A percentile compares a stretch with the other conserved stretches of the same genome.
These are phyloP conservation scores for Rheum nobile DNA, from an alignment of 148 eudicot species.

Conservation along the genomic window DNA sequence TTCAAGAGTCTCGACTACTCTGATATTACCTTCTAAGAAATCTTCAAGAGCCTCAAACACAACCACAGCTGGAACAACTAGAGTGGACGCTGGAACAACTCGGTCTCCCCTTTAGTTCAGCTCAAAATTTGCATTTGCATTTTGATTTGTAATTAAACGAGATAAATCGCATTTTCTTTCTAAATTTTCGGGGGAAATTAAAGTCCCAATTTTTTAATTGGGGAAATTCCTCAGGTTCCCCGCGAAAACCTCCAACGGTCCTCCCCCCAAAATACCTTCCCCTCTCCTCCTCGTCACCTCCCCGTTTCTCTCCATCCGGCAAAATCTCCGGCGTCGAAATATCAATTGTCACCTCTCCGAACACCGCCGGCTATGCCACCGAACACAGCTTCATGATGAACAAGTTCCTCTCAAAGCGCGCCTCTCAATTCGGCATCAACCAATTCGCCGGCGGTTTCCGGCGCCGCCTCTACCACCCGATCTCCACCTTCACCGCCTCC, in stretches of 20 bases:
- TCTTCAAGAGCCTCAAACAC: no score
- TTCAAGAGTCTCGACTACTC: no score
- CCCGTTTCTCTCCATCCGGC: neutral
- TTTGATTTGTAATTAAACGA: neutral
- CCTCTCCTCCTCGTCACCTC: neutral
- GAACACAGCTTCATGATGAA: neutral
- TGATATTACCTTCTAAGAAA: no score
- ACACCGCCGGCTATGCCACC: neutral
- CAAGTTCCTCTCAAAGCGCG: constrained; percentile 18
- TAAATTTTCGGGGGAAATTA: neutral
- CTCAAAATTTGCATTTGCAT: no score
- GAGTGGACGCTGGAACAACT: no score
- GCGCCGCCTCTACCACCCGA: constrained; percentile 17
- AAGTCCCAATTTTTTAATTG: neutral
- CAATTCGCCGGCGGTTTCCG: neutral
- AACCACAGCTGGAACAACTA: no score
- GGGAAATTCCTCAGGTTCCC: constrained; percentile 1
- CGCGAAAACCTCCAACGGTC: constrained; percentile 13
- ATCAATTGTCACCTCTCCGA: neutral
- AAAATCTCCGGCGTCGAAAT: neutral
- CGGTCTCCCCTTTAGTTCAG: no score
- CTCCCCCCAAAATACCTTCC: neutral
- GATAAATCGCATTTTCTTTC: neutral
- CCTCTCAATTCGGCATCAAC: constrained; percentile 6
- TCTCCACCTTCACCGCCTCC: constrained; percentile 13